These are phyloP conservation scores for Exophiala mesophila DNA, from an alignment of 2,329 filamentous ascomycete genomes.

Conservation along the genomic window DNA sequence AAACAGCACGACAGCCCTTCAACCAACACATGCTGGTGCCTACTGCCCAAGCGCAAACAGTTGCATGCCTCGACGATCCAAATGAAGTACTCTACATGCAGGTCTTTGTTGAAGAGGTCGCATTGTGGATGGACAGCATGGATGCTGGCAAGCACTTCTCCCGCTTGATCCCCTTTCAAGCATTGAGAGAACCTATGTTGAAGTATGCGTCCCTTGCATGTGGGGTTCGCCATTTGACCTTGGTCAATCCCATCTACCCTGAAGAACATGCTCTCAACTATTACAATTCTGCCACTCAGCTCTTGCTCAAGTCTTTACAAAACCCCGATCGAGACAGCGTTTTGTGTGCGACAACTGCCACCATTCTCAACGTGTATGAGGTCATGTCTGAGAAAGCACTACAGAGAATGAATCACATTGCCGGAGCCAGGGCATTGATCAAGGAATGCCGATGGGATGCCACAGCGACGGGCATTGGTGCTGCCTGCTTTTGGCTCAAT, in stretches of 20 bases:
- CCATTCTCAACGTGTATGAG: slow-evolving; percentile 87
- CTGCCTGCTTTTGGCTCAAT: slow-evolving; percentile 92
- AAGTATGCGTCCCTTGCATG: slow-evolving; percentile 85
- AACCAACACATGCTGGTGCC: slow-evolving; percentile 19
- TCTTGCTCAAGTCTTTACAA: slow-evolving; percentile 70
- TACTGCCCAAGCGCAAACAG: slow-evolving; percentile 28
- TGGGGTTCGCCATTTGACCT: slow-evolving; percentile 72
- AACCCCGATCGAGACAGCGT: slow-evolving; percentile 79
- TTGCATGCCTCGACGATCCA: slow-evolving; percentile 62
- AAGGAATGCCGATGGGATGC: slow-evolving; percentile 89
- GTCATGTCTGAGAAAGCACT: slow-evolving; percentile 78
- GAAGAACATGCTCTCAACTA: slow-evolving; percentile 76
- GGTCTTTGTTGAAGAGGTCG: slow-evolving; percentile 85
- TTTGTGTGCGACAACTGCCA: slow-evolving; percentile 80
- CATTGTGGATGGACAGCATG: slow-evolving; percentile 90
- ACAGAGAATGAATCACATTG: slow-evolving; percentile 84
- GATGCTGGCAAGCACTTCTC: slow-evolving; percentile 84
- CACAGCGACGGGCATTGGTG: slow-evolving; percentile 69
- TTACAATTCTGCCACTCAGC: slow-evolving; percentile 78
- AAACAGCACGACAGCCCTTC: slow-evolving; percentile 28
- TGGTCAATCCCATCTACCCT: slow-evolving; percentile 62
- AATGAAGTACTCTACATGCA: slow-evolving; percentile 89
- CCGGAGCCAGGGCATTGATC: slow-evolving; percentile 76
- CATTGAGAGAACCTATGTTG: slow-evolving; percentile 78
- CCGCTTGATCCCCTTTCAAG: slow-evolving; percentile 73